Evolutionary conservation across 805 yeast genomes (phyloP), one percentile per base, ranked within the genome.

Genomic region (Candida pseudoglaebosa): DNA sequence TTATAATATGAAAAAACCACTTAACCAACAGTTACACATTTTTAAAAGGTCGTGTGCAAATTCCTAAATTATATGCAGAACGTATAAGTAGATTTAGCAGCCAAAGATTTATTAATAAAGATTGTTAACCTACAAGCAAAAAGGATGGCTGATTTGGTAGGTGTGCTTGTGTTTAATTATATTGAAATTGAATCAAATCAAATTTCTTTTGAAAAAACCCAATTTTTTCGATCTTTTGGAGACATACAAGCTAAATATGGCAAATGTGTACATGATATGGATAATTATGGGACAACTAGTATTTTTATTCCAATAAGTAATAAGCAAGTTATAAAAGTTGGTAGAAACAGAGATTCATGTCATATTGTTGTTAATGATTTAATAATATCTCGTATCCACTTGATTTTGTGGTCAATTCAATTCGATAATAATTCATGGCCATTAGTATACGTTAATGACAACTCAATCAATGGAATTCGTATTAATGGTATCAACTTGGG

Each of bases 351-450:
- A 2, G 42, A 48, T 4, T 14, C 15, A 4, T 62, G 59, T 40
- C 52, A 66, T 5, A 30, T 73, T 5, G 44, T 61, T 3, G 30
- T 72, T 2, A 39, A 51, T 3, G 62, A 71, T 43, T 59, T 65
- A 0, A 58, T 66, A 2, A 55, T 77, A 2, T 77, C 82, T 0
- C 47, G 63, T 2, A 39, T 59, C 0, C 84, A 79, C 47, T 77
- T 76, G 38, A 45, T 57, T 5, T 45, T 75, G 4, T 75, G 80
- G 80, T 56, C 61, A 0, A 58, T 71, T 3, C 60, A 70, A 30
- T 79, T 79, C 50, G 82, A 78, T 49, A 67, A 66, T 0, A 57
- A 59, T 4, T 65, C 71, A 5, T 49, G 64, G 1, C 77, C 79
- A 0, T 43, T 76, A 42, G 63, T 71, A 13, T 79, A 78, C 46